A percentile compares a stretch with the other conserved stretches of the same genome.
Evolutionary conservation across 2,329 filamentous ascomycete genomes (phyloP).

Genomic region (Drechslera avenae): DNA sequence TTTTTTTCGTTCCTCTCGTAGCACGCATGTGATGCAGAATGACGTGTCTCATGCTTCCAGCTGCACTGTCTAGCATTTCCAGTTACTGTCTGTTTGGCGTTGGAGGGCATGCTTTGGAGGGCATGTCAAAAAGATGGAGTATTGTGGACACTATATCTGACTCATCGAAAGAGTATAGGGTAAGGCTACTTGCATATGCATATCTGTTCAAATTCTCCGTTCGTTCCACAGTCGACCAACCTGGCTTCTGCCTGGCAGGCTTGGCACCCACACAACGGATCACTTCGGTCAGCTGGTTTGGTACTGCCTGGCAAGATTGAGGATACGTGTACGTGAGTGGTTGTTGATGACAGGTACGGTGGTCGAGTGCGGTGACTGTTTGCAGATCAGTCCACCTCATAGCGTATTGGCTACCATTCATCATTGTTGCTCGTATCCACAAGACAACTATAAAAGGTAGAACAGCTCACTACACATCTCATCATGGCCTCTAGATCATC

Average conservation of each 20-base stretch:
- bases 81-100: constrained; percentile 22
- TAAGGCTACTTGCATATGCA: constrained; percentile 6
- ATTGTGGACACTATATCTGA: constrained; percentile 5
- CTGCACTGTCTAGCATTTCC: constrained; percentile 1
- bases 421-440: background rate
- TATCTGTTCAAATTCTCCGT: background rate
- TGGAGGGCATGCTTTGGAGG: constrained; percentile 17
- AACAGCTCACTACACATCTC: background rate
- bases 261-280: background rate
- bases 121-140: constrained; percentile 16
- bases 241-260: constrained; percentile 5
- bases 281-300: background rate
- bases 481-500: background rate
- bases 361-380: background rate
- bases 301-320: background rate
- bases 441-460: background rate
- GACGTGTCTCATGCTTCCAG: background rate
- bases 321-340: background rate
- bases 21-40: background rate
- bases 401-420: background rate
- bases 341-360: background rate
- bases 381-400: background rate
- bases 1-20: background rate
- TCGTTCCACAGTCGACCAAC: constrained; percentile 1
- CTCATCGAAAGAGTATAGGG: background rate